Conservation (phyloP, 116 monocot genomes). For the Dioscorea cayenensis region DNA sequence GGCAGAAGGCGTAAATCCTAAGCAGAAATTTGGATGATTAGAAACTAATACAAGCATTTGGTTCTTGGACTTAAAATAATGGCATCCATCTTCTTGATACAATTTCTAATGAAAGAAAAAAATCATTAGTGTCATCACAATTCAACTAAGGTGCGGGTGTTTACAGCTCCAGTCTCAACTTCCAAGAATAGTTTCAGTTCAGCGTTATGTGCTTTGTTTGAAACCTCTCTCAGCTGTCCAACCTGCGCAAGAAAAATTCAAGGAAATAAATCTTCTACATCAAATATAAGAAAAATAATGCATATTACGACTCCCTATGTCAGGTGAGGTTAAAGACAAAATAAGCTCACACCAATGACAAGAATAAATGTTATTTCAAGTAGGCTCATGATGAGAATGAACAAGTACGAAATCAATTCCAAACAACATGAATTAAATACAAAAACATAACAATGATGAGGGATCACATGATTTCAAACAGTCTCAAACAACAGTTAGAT, state of each 20-base stretch:
- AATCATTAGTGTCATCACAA: not conserved
- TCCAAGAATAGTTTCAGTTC: constrained; percentile 94
- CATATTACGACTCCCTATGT: not conserved
- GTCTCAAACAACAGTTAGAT: too few species aligned
- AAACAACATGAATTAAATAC: too few species aligned
- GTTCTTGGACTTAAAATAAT: not conserved
- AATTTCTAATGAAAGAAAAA: not conserved
- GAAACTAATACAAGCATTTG: not conserved
- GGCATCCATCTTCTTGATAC: not conserved
- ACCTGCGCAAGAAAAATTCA: constrained; percentile 34
- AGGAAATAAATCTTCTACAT: not conserved
- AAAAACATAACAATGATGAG: too few species aligned
- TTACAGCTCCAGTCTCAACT: constrained; percentile 82
- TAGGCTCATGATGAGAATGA: too few species aligned
- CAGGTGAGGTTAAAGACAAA: not conserved
- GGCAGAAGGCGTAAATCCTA: constrained; percentile 71
- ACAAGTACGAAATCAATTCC: too few species aligned
- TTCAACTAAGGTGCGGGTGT: not conserved
- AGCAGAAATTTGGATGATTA: not conserved
- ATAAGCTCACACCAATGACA: too few species aligned
- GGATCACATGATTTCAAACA: too few species aligned
- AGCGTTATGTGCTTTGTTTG: constrained; percentile 91
- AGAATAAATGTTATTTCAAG: too few species aligned
- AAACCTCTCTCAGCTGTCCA: constrained; percentile 88
- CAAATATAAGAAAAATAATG: not conserved